Conservation (phyloP, 345 rosid species). For the Aegle marmelos region DNA sequence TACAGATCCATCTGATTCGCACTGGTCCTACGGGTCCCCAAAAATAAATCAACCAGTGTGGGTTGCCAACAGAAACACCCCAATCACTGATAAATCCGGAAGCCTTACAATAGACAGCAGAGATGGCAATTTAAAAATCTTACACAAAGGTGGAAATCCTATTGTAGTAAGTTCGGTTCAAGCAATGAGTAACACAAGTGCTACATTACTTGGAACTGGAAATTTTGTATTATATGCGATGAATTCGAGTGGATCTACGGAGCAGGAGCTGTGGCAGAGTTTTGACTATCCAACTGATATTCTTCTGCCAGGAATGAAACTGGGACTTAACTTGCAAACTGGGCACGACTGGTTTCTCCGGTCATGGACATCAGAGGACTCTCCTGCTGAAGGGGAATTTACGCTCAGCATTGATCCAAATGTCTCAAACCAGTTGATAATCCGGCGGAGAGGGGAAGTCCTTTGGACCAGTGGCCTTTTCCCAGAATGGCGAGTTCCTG, state of each 20-base stretch:
- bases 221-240: conserved; percentile 35
- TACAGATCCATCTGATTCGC: not conserved
- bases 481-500: not conserved
- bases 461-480: conserved; percentile 22
- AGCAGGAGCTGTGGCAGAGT: conserved; percentile 13
- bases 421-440: conserved; percentile 13
- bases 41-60: not conserved
- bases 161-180: conserved; percentile 1
- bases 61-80: conserved; percentile 5
- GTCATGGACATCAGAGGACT: conserved; percentile 14
- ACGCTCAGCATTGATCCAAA: conserved; percentile 29
- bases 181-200: conserved; percentile 23
- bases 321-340: conserved; percentile 29
- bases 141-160: not conserved
- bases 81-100: not conserved
- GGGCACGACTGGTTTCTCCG: conserved; percentile 28
- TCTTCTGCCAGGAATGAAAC: conserved; percentile 42
- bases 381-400: conserved; percentile 24
- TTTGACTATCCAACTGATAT: conserved; percentile 9
- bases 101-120: not conserved
- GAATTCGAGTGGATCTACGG: conserved; percentile 24
- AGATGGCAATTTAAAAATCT: conserved; percentile 4
- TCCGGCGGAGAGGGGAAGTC: conserved; percentile 14
- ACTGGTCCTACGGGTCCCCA: too few species aligned
- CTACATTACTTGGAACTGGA: conserved; percentile 28